Base-by-base conservation (phyloP, 768 basidiomycete species). In the Mycena haematopus region DNA sequence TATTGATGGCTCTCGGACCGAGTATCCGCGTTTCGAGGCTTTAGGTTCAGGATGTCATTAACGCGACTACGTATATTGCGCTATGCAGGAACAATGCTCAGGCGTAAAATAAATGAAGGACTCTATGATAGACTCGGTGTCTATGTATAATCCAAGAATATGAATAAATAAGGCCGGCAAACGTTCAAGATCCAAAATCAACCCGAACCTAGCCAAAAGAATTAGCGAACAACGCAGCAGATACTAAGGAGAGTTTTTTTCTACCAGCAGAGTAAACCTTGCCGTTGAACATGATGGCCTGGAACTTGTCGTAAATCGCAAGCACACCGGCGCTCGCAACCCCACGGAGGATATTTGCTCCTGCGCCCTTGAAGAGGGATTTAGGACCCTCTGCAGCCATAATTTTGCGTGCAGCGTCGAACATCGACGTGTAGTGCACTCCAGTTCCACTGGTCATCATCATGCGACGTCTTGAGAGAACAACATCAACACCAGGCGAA, bases 301-400 rank as follows among this genome's bases (percentile, higher is more conserved):
- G 91, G 70, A 91, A 82, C 80, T 93, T 91, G 84, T 93, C 91
- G 79, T 93, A 93, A 62, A 93, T 77, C 59, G 91, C 91, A 74
- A 93, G 77, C 60, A 92, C 91, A 84, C 91, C 91, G 70, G 91
- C 91, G 79, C 91, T 91, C 70, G 92, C 92, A 66, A 93, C 89
- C 79, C 91, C 91, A 81, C 91, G 90, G 67, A 92, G 88, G 69
- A 88, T 80, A 71, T 82, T 82, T 24, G 87, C 89, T 81, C 87
- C 91, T 65, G 90, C 91, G 77, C 92, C 91, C 84, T 93, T 92
- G 88, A 93, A 93, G 68, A 93, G 81, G 14, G 92, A 91, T 73
- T 83, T 85, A 63, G 82, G 76, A 69, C 92, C 91, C 80, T 93
- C 92, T 79, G 89, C 87, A 70, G 84, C 85, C 71, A 92, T 72